phyloP scores from a whole-genome alignment of 2,329 filamentous ascomycete species.

The Hirsutella rhossiliensis region DNA sequence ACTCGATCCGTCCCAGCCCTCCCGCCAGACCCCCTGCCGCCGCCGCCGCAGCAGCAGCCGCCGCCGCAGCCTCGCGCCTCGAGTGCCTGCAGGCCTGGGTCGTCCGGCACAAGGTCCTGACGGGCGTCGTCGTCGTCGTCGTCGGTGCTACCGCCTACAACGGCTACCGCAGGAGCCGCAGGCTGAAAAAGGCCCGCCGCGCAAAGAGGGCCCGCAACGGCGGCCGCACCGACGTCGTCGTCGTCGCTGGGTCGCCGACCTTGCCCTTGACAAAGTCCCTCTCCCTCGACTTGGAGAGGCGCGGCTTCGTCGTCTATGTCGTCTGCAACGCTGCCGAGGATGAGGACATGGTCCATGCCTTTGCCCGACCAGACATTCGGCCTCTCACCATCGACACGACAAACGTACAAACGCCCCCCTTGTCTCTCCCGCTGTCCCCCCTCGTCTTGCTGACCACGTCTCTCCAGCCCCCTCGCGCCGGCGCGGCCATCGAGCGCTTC shows the following conservation, averaged over 20 bases:
- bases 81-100: slow-evolving; percentile 61
- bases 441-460: background rate
- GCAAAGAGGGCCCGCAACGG: slow-evolving; percentile 74
- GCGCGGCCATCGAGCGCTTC: slow-evolving; percentile 59
- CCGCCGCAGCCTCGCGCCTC: slow-evolving; percentile 21
- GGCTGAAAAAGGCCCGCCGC: slow-evolving; percentile 55
- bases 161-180: slow-evolving; percentile 37
- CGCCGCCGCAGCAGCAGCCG: slow-evolving; percentile 17
- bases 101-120: slow-evolving; percentile 57
- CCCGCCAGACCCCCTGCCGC: slow-evolving; percentile 24
- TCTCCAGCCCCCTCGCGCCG: slow-evolving; percentile 52
- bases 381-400: slow-evolving; percentile 74
- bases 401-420: slow-evolving; percentile 44
- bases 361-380: slow-evolving; percentile 71
- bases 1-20: slow-evolving; percentile 50
- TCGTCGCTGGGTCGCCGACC: slow-evolving; percentile 78
- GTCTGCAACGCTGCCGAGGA: slow-evolving; percentile 80
- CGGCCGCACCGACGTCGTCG: slow-evolving; percentile 72
- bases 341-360: slow-evolving; percentile 62
- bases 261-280: slow-evolving; percentile 76
- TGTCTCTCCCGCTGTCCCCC: background rate
- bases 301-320: slow-evolving; percentile 88
- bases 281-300: slow-evolving; percentile 74
- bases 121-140: slow-evolving; percentile 58
- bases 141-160: slow-evolving; percentile 52